Evolutionary conservation across 305 asterid species (phyloP), one percentile per base, ranked within the genome.

Genomic region (Rubia balearica): DNA sequence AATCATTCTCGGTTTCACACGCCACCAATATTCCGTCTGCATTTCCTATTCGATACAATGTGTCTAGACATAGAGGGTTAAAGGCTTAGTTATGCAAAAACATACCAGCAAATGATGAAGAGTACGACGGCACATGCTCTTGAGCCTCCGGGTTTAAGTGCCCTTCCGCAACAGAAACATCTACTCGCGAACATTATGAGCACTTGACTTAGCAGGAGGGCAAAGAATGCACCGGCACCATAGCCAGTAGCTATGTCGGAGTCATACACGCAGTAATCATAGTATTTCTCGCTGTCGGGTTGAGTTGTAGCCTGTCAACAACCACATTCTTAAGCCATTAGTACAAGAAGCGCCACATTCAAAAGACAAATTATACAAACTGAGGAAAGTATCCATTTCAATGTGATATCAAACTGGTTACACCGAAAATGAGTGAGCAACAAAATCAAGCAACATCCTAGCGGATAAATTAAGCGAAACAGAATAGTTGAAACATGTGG

Each of bases 81-180:
- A 33, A 17, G 19, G 19, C 7, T 57, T 66, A 45, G 13, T 22
- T 14, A 22, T 41, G 17, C 53, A 24, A 2, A 30, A 19, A 70
- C 71, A 21, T 86, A 90, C 98, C 98, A 93, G 90, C 97, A 90
- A 30, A 93, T 41, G 17, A 90, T 83, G 85, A 93, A 90, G 53
- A 93, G 96, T 67, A 93, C 65, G 55, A 90, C 83, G 9, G 98
- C 92, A 64, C 96, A 93, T 77, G 97, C 96, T 78, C 97, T 83
- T 12, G 98, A 89, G 75, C 97, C 94, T 40, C 97, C 97, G 0
- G 96, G 98, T 63, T 77, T 90, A 33, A 90, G 78, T 17, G 98
- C 86, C 72, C 73, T 74, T 55, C 98, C 97, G 64, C 90, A 90
- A 80, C 98, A 93, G 84, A 92, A 90, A 82, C 98, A 93, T 78